Evolutionary conservation across 2,329 filamentous ascomycete species (phyloP).

Genomic region (Exophiala sideris): DNA sequence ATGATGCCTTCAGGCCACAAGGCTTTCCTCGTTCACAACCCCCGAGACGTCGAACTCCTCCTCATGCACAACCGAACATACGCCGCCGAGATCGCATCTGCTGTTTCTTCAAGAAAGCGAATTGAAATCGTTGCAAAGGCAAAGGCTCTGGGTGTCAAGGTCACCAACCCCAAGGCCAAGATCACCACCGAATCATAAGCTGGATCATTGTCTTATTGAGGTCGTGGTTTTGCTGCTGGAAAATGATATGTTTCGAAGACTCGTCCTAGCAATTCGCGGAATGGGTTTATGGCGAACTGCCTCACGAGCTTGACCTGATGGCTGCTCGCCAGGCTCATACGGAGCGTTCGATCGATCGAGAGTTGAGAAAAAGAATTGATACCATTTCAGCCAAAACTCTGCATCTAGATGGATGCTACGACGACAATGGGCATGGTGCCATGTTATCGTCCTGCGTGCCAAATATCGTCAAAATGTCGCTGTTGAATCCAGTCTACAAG

Average conservation of each 20-base stretch:
- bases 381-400: slow-evolving; percentile 12
- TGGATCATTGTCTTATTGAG: slow-evolving; percentile 33
- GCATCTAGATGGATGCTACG: not conserved
- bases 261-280: slow-evolving; percentile 2
- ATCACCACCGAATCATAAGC: slow-evolving; percentile 83
- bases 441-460: too few relatives aligned
- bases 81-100: slow-evolving; percentile 97
- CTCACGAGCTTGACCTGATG: slow-evolving; percentile 2
- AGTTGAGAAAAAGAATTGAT: slow-evolving; percentile 16
- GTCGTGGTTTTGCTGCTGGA: slow-evolving; percentile 1
- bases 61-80: slow-evolving; percentile 99
- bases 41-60: slow-evolving; percentile 91
- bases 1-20: slow-evolving; percentile 99
- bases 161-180: slow-evolving; percentile 99
- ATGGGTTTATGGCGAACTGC: slow-evolving; percentile 9
- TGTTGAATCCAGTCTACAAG: too few relatives aligned
- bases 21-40: slow-evolving; percentile 98
- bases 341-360: slow-evolving; percentile 9
- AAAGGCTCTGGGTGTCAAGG: slow-evolving; percentile 98
- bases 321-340: slow-evolving; percentile 3
- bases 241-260: slow-evolving; percentile 8
- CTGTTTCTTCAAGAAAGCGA: slow-evolving; percentile 97
- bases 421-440: not conserved
- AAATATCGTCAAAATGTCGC: too few relatives aligned
- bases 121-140: slow-evolving; percentile 96